Base-by-base conservation (phyloP, 495 filamentous ascomycete species). In the Podospora sp. region DNA sequence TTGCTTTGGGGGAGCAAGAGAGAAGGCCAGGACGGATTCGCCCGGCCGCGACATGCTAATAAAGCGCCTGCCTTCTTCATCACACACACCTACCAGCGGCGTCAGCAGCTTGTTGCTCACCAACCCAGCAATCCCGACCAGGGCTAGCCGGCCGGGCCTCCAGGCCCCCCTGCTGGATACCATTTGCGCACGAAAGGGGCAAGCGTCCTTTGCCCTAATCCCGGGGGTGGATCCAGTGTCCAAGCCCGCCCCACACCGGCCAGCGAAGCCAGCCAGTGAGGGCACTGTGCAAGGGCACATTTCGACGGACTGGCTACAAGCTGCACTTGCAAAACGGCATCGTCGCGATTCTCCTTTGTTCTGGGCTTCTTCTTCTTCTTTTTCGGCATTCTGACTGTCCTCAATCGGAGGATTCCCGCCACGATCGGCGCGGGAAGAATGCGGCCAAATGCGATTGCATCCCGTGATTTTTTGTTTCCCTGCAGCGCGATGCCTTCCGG, bases 1-100 rank as follows among this genome's bases (percentile, higher is more conserved):
- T 80, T 82, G 80, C 76, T 78, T 81, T 77, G 75, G 70, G 65
- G 72, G 69, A 72, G 70, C 71, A 75, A 76, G 76, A 75, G 74
- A 75, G 49, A 57, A 63, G 52, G 65, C 69, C 73, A 69, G 55
- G 58, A 60, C 50, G 58, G 64, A 74, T 53, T 49, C 65, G 67
- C 64, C 51, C 62, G 68, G 65, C 66, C 64, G 62, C 63, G 63
- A 63, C 60, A 53, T 61, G 60, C 40, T 73, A 75, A 72, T 71
- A 69, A 71, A 67, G 62, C 27, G 36, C 58, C 58, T 61, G 58
- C 58, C 26, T 60, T 60, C 14, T 6, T n/a, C 60, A 62, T 61
- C 35, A 62, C 60, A 62, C 60, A 60, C 55, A 27, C 64, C 46
- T 55, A 20, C 22, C 26, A 20, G 35, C 63, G 35, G 4, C 33